These are phyloP conservation scores for Collybia sordida DNA, from an alignment of 768 basidiomycete species.

Conservation along the genomic window DNA sequence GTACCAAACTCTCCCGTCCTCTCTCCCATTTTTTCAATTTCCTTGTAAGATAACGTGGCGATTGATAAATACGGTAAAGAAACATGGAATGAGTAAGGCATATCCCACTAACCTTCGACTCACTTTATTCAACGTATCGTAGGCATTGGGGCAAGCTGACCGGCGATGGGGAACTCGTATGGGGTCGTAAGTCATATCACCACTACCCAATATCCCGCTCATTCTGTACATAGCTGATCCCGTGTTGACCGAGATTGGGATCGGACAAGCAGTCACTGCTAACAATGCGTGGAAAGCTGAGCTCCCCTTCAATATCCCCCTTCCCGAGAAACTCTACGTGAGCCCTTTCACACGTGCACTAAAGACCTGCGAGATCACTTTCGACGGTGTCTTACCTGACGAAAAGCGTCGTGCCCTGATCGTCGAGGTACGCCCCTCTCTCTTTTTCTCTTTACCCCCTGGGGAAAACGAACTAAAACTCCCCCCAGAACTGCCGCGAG, in stretches of 20 bases:
- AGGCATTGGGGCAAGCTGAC: conserved; percentile 66
- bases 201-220: no score
- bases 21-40: background rate
- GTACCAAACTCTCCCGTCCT: conserved; percentile 20
- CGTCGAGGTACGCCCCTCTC: conserved; percentile 46
- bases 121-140: background rate
- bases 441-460: no score
- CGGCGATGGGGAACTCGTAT: conserved; percentile 63
- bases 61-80: conserved; percentile 55
- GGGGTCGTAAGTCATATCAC: conserved; percentile 62
- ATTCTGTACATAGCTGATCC: conserved; percentile 48
- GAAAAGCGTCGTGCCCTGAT: conserved; percentile 36
- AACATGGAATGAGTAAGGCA: conserved; percentile 62
- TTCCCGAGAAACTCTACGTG: conserved; percentile 56
- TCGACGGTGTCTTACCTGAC: conserved; percentile 31
- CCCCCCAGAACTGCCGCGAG: conserved; percentile 73
- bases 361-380: conserved; percentile 54
- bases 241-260: conserved; percentile 56
- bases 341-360: conserved; percentile 67
- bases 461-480: no score
- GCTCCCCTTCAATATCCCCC: conserved; percentile 38
- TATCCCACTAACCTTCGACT: background rate
- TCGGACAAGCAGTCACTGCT: conserved; percentile 50
- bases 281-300: conserved; percentile 50
- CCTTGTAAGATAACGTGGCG: conserved; percentile 60